Evolutionary conservation across 768 basidiomycete genomes (phyloP), one percentile per base, ranked within the genome.

Genomic region (Leccinum arenicola): DNA sequence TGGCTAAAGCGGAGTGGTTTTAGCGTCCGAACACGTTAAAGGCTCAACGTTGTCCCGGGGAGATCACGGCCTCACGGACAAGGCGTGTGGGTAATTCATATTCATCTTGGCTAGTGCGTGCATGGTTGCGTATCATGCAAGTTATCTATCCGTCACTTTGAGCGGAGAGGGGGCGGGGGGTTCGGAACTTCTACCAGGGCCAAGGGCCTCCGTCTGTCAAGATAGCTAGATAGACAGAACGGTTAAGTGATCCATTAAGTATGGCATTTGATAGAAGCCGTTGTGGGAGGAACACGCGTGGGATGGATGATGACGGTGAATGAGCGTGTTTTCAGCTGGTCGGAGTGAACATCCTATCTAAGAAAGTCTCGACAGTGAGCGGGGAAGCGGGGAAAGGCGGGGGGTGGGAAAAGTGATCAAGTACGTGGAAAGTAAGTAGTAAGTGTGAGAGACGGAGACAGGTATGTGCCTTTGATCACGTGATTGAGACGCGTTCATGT

Each of bases 331-430:
- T 51, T 8, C 43, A 29, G 38, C 2, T 57, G 50, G 43, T 52
- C 56, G 45, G 68, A 56, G 55, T 35, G 47, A 14, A 15, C 36
- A 17, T 15, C 31, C 25, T 27, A n/a, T 50, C 38, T 27, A 27
- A 50, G 25, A 27, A 29, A 43, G 53, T 55, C 55, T 38, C 38
- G 31, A 50, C 11, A 25, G 21, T 19, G 31, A 36, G 11, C 4
- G 59, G 68, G 62, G 63, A 67, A 65, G 63, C 23, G 70, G 68
- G 72, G 70, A 62, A 73, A 56, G 52, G 49, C 56, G 69, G 67
- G 64, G 57, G 55, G 57, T 52, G n/a, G 36, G 10, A 6, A 19
- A 31, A 10, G 29, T 29, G 27, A 27, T 27, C 27, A 27, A 27
- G 27, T 27, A 1, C 27, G 27, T 27, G 25, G 25, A 25, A 25